These are phyloP conservation scores for Agaricus blazei DNA, from an alignment of 768 basidiomycete genomes.

Conservation along the genomic window DNA sequence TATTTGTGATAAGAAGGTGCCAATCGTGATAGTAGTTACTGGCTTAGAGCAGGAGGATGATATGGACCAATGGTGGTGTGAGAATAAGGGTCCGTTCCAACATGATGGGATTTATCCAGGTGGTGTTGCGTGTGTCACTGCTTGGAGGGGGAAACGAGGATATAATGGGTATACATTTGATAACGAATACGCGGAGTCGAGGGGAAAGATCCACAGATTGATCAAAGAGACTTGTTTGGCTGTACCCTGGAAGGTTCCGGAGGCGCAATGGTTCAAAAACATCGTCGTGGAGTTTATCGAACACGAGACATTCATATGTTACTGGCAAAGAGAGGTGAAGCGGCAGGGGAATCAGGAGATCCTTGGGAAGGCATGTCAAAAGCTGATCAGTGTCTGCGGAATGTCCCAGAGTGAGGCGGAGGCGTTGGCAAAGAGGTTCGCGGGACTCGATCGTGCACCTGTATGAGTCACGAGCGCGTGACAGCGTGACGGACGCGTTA, in stretches of 20 bases:
- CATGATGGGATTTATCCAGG: conserved; percentile 19
- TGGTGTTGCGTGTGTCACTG: conserved; percentile 36
- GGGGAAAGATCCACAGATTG: not conserved
- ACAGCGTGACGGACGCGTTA: no score
- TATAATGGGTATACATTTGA: conserved; percentile 1
- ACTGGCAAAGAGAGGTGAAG: not conserved
- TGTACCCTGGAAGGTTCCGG: not conserved
- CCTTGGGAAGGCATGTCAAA: not conserved
- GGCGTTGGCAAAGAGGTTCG: not conserved
- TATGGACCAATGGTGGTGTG: conserved; percentile 26
- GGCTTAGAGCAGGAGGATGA: conserved; percentile 30
- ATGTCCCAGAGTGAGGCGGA: not conserved
- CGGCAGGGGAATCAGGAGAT: not conserved
- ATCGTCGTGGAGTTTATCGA: not conserved
- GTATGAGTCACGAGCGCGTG: no score
- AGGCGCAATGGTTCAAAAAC: conserved; percentile 4
- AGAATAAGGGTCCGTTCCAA: conserved; percentile 24
- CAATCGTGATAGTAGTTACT: conserved; percentile 33
- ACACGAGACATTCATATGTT: not conserved
- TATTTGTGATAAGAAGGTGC: conserved; percentile 33
- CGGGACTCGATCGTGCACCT: no score
- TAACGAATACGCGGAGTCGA: conserved; percentile 11
- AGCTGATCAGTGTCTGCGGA: not conserved
- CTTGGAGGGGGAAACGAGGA: conserved; percentile 23
- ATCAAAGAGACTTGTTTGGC: not conserved